Conservation (phyloP, 2,329 filamentous ascomycete species). For the Nemania sp. region DNA sequence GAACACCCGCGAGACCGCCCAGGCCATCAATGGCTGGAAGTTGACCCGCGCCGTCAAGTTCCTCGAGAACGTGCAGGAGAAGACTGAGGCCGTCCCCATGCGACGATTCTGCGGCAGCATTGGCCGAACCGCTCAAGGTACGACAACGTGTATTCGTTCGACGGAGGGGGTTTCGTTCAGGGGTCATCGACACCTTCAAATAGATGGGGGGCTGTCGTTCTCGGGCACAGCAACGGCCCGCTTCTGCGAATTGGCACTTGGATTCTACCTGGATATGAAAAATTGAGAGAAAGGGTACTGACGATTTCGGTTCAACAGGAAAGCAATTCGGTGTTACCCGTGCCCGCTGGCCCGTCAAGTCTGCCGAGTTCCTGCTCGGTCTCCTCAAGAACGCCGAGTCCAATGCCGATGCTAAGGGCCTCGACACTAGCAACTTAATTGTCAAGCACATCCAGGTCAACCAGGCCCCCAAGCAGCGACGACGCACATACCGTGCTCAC, state of each 20-base stretch:
- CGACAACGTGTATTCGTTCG: slow-evolving; percentile 48
- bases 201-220: neutral
- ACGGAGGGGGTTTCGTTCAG: neutral
- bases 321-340: slow-evolving; percentile 98
- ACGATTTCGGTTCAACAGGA: slow-evolving; percentile 59
- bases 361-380: slow-evolving; percentile 94
- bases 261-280: neutral
- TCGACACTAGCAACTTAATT: slow-evolving; percentile 95
- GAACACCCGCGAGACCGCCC: slow-evolving; percentile 99
- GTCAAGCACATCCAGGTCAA: slow-evolving; percentile 99
- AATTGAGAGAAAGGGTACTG: slow-evolving; percentile 23
- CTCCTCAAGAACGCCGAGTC: slow-evolving; percentile 97
- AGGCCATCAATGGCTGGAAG: slow-evolving; percentile 99
- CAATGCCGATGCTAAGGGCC: slow-evolving; percentile 95
- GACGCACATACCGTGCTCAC: slow-evolving; percentile 99
- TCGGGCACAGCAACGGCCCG: neutral
- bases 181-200: neutral
- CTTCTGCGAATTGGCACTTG: slow-evolving; percentile 11
- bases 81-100: slow-evolving; percentile 98
- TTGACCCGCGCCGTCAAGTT: slow-evolving; percentile 91
- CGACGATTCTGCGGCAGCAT: slow-evolving; percentile 95
- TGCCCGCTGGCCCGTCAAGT: slow-evolving; percentile 99
- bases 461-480: slow-evolving; percentile 99
- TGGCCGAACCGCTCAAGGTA: slow-evolving; percentile 97
- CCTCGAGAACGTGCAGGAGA: slow-evolving; percentile 96